Percentiles rank a stretch among this genome's conserved stretches.
These are phyloP conservation scores for Pseudomonodictys pantanalensis DNA, from an alignment of 495 filamentous ascomycete species.

Conservation along the genomic window DNA sequence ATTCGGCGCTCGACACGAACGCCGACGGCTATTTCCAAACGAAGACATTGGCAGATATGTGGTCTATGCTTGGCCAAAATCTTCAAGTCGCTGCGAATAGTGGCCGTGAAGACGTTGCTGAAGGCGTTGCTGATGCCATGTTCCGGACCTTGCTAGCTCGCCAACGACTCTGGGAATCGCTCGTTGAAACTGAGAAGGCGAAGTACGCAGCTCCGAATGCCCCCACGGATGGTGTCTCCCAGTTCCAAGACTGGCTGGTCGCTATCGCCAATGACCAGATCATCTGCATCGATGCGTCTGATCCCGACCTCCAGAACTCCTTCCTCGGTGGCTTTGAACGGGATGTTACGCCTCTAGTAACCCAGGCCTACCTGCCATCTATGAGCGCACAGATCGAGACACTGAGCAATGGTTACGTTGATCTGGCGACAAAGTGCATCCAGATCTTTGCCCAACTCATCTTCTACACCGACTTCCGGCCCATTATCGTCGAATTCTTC, in stretches of 20 bases:
- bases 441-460: slow-evolving; percentile 77
- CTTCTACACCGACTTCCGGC: slow-evolving; percentile 79
- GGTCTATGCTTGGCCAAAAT: slow-evolving; percentile 95
- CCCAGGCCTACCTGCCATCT: slow-evolving; percentile 70
- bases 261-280: slow-evolving; percentile 99
- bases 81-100: slow-evolving; percentile 75
- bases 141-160: slow-evolving; percentile 76
- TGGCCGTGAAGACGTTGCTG: slow-evolving; percentile 77
- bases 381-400: slow-evolving; percentile 67
- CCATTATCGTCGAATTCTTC: slow-evolving; percentile 84
- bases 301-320: slow-evolving; percentile 62
- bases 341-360: slow-evolving; percentile 74
- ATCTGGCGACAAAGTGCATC: slow-evolving; percentile 87
- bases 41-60: slow-evolving; percentile 86
- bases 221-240: slow-evolving; percentile 69
- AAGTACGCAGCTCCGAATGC: slow-evolving; percentile 60
- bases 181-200: slow-evolving; percentile 81
- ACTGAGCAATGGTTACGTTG: slow-evolving; percentile 86
- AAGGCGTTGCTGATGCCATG: slow-evolving; percentile 93
- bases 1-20: slow-evolving; percentile 78
- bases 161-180: slow-evolving; percentile 78
- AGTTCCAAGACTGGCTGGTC: slow-evolving; percentile 88
- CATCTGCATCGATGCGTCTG: slow-evolving; percentile 82
- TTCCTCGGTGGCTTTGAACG: slow-evolving; percentile 79
- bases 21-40: slow-evolving; percentile 85